phyloP scores from a whole-genome alignment of 2,329 filamentous ascomycete species.

The Epichloe gansuensis region DNA sequence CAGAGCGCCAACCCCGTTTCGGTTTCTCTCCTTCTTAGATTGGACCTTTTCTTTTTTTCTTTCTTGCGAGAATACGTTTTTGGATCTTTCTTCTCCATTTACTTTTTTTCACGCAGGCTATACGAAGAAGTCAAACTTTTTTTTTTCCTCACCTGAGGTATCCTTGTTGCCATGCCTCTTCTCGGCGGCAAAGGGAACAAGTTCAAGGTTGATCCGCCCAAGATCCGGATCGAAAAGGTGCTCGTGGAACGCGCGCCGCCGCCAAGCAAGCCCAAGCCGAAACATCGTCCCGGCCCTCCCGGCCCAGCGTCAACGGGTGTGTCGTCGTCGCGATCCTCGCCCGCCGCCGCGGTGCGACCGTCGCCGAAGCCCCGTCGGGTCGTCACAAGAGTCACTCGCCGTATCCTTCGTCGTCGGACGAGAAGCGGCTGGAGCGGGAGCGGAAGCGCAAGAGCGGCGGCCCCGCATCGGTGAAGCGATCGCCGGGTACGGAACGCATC shows the following conservation, averaged over 20 bases:
- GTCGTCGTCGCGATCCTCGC: constrained; percentile 20
- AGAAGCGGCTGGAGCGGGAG: constrained; percentile 25
- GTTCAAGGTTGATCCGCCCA: constrained; percentile 38
- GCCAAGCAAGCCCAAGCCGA: constrained; percentile 26
- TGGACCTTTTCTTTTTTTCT: neutral
- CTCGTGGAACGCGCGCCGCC: constrained; percentile 27
- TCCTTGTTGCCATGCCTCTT: constrained; percentile 22
- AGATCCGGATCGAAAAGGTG: constrained; percentile 41
- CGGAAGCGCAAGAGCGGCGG: constrained; percentile 37
- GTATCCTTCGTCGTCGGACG: constrained; percentile 28
- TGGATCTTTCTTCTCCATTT: neutral
- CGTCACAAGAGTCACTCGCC: constrained; percentile 31
- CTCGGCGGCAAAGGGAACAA: constrained; percentile 33
- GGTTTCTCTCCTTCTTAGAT: neutral
- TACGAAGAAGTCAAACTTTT: neutral
- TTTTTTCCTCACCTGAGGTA: neutral
- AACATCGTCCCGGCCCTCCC: constrained; percentile 16
- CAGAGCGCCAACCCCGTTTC: neutral
- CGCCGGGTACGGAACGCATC: constrained; percentile 36
- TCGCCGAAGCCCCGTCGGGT: constrained; percentile 27
- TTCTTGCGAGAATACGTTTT: neutral
- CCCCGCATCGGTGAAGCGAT: constrained; percentile 16
- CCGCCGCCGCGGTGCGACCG: constrained; percentile 19
- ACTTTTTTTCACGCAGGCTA: neutral
- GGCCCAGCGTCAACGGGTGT: constrained; percentile 4